Conservation (phyloP, 495 filamentous ascomycete genomes). For the Diplogelasinospora grovesii region DNA sequence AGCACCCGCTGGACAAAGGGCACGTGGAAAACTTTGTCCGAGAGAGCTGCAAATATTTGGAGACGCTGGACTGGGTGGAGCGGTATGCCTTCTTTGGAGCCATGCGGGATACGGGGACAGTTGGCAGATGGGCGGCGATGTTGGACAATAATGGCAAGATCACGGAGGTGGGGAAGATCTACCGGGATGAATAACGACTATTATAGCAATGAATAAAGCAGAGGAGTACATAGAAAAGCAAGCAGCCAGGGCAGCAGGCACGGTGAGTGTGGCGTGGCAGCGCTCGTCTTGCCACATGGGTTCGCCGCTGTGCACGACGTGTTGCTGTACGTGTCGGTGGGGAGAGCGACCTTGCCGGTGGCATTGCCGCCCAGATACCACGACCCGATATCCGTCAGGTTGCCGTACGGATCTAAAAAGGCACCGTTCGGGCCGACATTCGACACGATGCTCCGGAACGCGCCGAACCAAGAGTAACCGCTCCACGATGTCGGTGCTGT, state of each 20-base stretch:
- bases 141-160: slow-evolving; percentile 11
- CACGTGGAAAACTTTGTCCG: slow-evolving; percentile 14
- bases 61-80: slow-evolving; percentile 20
- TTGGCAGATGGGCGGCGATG: slow-evolving; percentile 17
- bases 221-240: no score
- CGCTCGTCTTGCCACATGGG: slow-evolving; percentile 11
- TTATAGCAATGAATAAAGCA: no score
- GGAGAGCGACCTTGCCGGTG: slow-evolving; percentile 26
- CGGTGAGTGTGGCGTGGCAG: no score
- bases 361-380: slow-evolving; percentile 53
- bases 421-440: slow-evolving; percentile 54
- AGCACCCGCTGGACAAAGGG: slow-evolving; percentile 8
- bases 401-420: slow-evolving; percentile 46
- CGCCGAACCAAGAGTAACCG: slow-evolving; percentile 60
- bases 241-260: no score
- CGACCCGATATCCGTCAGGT: slow-evolving; percentile 52
- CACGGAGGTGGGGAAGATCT: slow-evolving; percentile 14
- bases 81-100: slow-evolving; percentile 21
- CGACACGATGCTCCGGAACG: slow-evolving; percentile 48
- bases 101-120: slow-evolving; percentile 18
- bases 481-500: slow-evolving; percentile 40
- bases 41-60: slow-evolving; percentile 19
- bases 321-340: not conserved
- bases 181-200: slow-evolving; percentile 15
- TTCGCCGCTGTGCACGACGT: slow-evolving; percentile 8